Percentiles rank a stretch among this genome's conserved stretches.
phyloP scores from a whole-genome alignment of 305 asterid genomes.

The Solanum chacoense region DNA sequence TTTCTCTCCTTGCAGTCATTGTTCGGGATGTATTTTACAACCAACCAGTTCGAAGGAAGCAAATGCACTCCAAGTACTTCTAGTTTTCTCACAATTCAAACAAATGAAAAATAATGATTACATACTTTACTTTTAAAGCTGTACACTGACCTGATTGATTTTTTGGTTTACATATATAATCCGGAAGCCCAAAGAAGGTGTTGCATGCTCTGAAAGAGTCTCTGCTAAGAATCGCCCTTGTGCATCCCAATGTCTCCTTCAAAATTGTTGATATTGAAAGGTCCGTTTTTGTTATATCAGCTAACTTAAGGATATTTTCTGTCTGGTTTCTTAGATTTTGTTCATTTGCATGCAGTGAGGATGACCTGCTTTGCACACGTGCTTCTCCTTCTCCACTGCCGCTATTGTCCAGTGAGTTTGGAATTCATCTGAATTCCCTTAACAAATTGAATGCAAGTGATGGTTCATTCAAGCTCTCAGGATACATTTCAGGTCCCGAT shows the following conservation, averaged over 20 bases:
- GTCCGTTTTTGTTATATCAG: conserved; percentile 30
- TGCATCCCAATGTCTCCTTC: conserved; percentile 56
- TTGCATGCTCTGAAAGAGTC: conserved; percentile 67
- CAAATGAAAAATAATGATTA: background rate
- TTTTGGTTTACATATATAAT: conserved; percentile 20
- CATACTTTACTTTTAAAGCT: background rate
- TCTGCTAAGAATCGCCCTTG: conserved; percentile 70
- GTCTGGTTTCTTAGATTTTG: conserved; percentile 1
- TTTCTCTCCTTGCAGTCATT: conserved; percentile 36
- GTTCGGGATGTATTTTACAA: conserved; percentile 82
- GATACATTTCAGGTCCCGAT: conserved; percentile 72
- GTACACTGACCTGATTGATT: conserved; percentile 8
- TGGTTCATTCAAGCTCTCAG: conserved; percentile 60
- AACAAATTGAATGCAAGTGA: conserved; percentile 37
- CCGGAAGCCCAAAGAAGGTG: conserved; percentile 63
- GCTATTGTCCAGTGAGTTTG: conserved; percentile 57
- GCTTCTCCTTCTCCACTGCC: conserved; percentile 67
- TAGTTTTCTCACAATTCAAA: background rate
- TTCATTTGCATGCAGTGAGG: conserved; percentile 42
- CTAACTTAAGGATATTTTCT: conserved; percentile 5
- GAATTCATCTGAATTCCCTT: conserved; percentile 43
- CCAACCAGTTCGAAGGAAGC: conserved; percentile 94
- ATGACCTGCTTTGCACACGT: conserved; percentile 50
- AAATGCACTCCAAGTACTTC: conserved; percentile 70
- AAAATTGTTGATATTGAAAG: conserved; percentile 68